Base-by-base conservation (phyloP, 495 filamentous ascomycete genomes). In the Lophiotrema nucula region DNA sequence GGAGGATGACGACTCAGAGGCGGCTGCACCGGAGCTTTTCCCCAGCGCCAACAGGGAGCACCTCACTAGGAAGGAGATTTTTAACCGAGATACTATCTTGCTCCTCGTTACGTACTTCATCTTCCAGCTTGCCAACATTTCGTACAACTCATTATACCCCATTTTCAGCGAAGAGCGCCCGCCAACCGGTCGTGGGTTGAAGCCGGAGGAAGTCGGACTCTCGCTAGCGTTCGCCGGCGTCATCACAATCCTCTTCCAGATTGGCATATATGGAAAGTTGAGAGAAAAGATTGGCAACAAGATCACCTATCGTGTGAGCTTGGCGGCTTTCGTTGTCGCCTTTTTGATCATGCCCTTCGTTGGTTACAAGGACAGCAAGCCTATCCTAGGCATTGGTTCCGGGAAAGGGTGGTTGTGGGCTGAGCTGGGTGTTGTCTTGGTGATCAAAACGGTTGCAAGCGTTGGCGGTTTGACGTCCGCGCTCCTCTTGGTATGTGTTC, bases 281-380 rank as follows among this genome's bases (percentile, higher is more conserved):
- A 84, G 92, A 60, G 83, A 88, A 21, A 86, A 84, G 56, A 77
- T 95, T 70, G 93, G 93, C 1, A 97, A 97, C 69, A 82, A 87
- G 31, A 80, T 83, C 55, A 89, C 88, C 0, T 98, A 96, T 65
- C 82, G 89, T 8, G 78, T 80, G 15, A 85, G 87, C 18, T 72
- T 97, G 8, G 84, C 88, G n/a, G 89, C 88, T 1, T 89, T 98
- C 66, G 86, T 87, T 0, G 45, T 92, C 15, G 84, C 89, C 3
- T 96, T 96, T 74, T 70, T 91, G 27, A 70, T 92, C 15, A 95
- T 92, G 83, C 93, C 93, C 0, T 96, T 87, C 69, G 83, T 97
- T 38, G 90, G 90, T 0, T 91, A 95, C 66, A 83, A 87, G 55
- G 71, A 86, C 37, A 74, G 74, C 4, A 58, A 69, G 12, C 72